Conservation (phyloP, 257 asterid species). For the Jacaranda copaia region DNA sequence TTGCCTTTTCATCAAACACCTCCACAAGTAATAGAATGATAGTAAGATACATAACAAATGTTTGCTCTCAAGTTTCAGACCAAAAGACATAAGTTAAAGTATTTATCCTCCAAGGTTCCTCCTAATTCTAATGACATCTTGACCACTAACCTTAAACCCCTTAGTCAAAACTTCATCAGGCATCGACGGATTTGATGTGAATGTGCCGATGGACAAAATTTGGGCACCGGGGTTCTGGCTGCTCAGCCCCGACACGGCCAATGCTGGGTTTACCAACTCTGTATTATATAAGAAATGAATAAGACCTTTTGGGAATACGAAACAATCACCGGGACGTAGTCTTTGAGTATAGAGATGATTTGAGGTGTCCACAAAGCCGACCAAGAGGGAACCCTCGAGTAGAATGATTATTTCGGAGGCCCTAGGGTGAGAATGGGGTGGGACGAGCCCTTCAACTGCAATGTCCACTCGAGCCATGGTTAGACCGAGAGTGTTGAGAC, state of each 20-base stretch:
- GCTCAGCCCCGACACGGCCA: constrained; percentile 54
- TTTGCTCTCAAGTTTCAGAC: neutral
- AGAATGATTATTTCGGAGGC: constrained; percentile 69
- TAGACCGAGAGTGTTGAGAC: constrained; percentile 68
- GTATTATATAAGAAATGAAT: constrained; percentile 58
- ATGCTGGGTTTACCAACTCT: constrained; percentile 41
- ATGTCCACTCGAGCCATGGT: constrained; percentile 66
- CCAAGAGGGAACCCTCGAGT: constrained; percentile 63
- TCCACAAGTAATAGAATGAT: neutral
- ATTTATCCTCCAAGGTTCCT: constrained; percentile 56
- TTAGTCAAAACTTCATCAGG: constrained; percentile 53
- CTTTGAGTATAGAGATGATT: constrained; percentile 51
- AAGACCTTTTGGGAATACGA: constrained; percentile 66
- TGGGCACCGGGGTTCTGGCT: constrained; percentile 74
- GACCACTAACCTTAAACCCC: constrained; percentile 48
- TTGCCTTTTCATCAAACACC: constrained; percentile 21
- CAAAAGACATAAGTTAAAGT: neutral
- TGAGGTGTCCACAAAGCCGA: constrained; percentile 60
- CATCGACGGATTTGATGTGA: constrained; percentile 36
- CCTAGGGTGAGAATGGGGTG: constrained; percentile 77
- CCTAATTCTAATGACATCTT: constrained; percentile 52
- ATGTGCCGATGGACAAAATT: constrained; percentile 45
- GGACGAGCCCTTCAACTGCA: constrained; percentile 52
- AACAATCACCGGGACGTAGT: constrained; percentile 55
- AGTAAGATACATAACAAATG: neutral